Percentiles rank a stretch among this genome's conserved stretches.
phyloP scores from a whole-genome alignment of 352 stramenopile genomes.

The Hyaloperonospora arabidopsidis region DNA sequence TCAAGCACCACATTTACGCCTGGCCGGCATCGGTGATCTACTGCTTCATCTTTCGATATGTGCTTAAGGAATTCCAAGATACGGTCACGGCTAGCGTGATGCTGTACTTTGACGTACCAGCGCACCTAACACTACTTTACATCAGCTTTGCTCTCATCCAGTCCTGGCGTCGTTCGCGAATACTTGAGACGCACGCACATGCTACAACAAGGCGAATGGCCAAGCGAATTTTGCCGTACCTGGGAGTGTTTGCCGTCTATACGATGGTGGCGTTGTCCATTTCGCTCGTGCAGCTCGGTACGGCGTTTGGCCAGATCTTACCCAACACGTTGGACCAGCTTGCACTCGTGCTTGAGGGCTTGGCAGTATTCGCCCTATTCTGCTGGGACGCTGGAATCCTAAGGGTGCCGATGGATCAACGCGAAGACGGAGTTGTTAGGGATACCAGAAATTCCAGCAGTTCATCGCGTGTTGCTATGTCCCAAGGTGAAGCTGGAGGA shows the following conservation, averaged over 20 bases:
- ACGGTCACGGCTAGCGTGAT: conserved; percentile 36
- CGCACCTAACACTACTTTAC: conserved; percentile 65
- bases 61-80: conserved; percentile 31
- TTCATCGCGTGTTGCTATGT: conserved; percentile 14
- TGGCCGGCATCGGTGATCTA: conserved; percentile 65
- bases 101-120: conserved; percentile 61
- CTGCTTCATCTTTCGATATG: conserved; percentile 60
- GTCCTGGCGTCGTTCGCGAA: conserved; percentile 58
- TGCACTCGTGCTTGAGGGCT: conserved; percentile 57
- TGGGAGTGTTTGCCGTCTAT: conserved; percentile 53
- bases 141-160: conserved; percentile 47
- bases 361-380: conserved; percentile 69
- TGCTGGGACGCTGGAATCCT: conserved; percentile 65
- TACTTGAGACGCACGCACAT: conserved; percentile 71
- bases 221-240: conserved; percentile 77
- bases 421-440: neutral
- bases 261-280: conserved; percentile 43
- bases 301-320: conserved; percentile 30
- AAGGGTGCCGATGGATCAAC: conserved; percentile 10
- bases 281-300: conserved; percentile 39
- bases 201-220: conserved; percentile 71
- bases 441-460: too few relatives aligned
- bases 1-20: conserved; percentile 78
- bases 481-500: conserved; percentile 27
- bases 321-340: conserved; percentile 64